Conservation (phyloP, 108 stramenopile genomes). For the Cylindrotheca fusiformis region DNA sequence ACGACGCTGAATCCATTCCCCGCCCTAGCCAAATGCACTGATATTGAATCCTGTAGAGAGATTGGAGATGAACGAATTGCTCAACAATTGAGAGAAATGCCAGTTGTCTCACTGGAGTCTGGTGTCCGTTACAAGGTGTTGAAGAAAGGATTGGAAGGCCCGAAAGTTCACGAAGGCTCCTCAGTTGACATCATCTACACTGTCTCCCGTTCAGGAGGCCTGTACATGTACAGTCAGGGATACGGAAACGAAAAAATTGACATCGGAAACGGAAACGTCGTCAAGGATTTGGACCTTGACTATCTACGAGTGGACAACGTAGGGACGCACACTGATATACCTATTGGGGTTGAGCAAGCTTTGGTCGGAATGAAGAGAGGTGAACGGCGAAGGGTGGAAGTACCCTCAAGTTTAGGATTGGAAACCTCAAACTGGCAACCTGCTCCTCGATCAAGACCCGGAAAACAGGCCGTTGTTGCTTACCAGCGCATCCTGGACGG, state of each 20-base stretch:
- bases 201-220: slow-evolving; percentile 20
- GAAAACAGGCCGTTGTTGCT: slow-evolving; percentile 29
- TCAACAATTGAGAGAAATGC: slow-evolving; percentile 40
- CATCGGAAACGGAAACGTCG: slow-evolving; percentile 14
- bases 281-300: slow-evolving; percentile 1
- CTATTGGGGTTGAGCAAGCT: slow-evolving; percentile 50
- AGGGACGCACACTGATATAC: slow-evolving; percentile 36
- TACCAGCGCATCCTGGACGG: slow-evolving; percentile 47
- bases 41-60: slow-evolving; percentile 62
- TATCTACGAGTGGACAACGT: slow-evolving; percentile 20
- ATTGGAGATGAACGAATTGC: slow-evolving; percentile 49
- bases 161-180: slow-evolving; percentile 27
- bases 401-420: slow-evolving; percentile 51
- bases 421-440: slow-evolving; percentile 52
- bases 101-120: slow-evolving; percentile 21
- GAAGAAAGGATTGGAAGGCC: slow-evolving; percentile 17
- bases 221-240: slow-evolving; percentile 50
- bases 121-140: slow-evolving; percentile 48
- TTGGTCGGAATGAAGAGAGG: slow-evolving; percentile 55
- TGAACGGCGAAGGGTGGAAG: slow-evolving; percentile 43
- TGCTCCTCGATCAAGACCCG: slow-evolving; percentile 36
- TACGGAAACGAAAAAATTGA: slow-evolving; percentile 54
- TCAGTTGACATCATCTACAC: slow-evolving; percentile 34
- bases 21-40: slow-evolving; percentile 45
- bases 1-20: neutral